Evolutionary conservation across 2,329 filamentous ascomycete genomes (phyloP).

Genomic region (Fusarium udum): DNA sequence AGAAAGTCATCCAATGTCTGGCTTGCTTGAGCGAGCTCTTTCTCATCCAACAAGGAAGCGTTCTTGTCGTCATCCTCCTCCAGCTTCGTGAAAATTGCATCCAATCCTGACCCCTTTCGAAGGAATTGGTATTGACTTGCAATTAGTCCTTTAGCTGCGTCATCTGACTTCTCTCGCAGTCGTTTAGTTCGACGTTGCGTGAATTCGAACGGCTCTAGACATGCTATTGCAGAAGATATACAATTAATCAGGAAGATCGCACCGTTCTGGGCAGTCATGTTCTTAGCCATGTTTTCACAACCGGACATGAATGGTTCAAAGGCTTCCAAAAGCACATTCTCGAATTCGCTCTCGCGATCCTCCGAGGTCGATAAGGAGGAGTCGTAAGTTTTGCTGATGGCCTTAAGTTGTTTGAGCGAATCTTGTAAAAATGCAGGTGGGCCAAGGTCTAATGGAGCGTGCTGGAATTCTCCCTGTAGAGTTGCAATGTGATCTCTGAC

Average conservation of each 20-base stretch:
- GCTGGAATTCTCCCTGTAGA: slow-evolving; percentile 76
- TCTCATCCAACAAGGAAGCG: slow-evolving; percentile 56
- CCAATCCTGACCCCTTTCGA: slow-evolving; percentile 77
- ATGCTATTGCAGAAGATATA: slow-evolving; percentile 65
- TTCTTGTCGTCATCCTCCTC: slow-evolving; percentile 47
- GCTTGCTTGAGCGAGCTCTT: slow-evolving; percentile 71
- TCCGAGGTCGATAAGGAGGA: slow-evolving; percentile 73
- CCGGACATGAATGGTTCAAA: slow-evolving; percentile 86
- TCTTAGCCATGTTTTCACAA: slow-evolving; percentile 74
- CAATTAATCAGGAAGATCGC: slow-evolving; percentile 81
- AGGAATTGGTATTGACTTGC: slow-evolving; percentile 78
- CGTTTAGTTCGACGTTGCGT: slow-evolving; percentile 63
- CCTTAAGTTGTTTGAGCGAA: slow-evolving; percentile 78
- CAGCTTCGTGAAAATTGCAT: slow-evolving; percentile 68
- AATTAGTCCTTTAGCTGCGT: slow-evolving; percentile 66
- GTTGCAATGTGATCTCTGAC: slow-evolving; percentile 82
- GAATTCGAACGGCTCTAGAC: slow-evolving; percentile 71
- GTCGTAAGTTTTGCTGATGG: slow-evolving; percentile 87
- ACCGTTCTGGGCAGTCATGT: slow-evolving; percentile 66
- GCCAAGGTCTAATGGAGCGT: slow-evolving; percentile 75
- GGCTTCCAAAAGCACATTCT: slow-evolving; percentile 77
- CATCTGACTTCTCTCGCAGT: slow-evolving; percentile 65
- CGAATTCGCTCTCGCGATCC: slow-evolving; percentile 74
- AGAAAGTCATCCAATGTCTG: slow-evolving; percentile 89
- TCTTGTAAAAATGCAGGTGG: slow-evolving; percentile 84